Evolutionary conservation across 768 basidiomycete genomes (phyloP).

Genomic region (Vararia minispora): DNA sequence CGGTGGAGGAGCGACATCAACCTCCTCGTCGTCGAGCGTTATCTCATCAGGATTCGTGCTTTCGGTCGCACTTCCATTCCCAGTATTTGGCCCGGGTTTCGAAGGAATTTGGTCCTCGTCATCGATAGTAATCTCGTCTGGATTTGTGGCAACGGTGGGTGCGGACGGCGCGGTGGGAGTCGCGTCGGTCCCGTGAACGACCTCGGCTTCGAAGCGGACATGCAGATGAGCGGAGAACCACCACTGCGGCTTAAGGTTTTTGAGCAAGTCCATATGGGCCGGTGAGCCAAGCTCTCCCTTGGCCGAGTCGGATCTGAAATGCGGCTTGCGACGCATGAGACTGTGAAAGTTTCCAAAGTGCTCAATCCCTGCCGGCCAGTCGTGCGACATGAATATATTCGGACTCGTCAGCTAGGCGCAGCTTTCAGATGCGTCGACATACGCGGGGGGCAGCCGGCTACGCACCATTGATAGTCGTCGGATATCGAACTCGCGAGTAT

Average conservation of each 20-base stretch:
- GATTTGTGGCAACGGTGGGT: conserved; percentile 21
- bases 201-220: conserved; percentile 68
- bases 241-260: conserved; percentile 62
- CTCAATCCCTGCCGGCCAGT: conserved; percentile 88
- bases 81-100: no score
- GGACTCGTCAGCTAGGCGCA: conserved; percentile 40
- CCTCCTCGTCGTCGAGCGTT: conserved; percentile 34
- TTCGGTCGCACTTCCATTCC: no score
- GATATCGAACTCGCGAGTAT: conserved; percentile 79
- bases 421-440: neutral
- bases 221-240: conserved; percentile 96
- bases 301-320: conserved; percentile 61
- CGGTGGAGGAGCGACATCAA: conserved; percentile 26
- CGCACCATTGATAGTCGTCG: conserved; percentile 64
- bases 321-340: conserved; percentile 67
- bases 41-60: conserved; percentile 41
- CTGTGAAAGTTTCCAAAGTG: conserved; percentile 58
- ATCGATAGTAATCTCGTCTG: conserved; percentile 40
- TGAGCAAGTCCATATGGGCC: conserved; percentile 69
- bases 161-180: neutral
- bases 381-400: conserved; percentile 85
- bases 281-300: conserved; percentile 73
- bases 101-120: conserved; percentile 18
- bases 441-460: neutral
- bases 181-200: conserved; percentile 26